Evolutionary conservation across 257 asterid species (phyloP), one percentile per base, ranked within the genome.

Genomic region (Lycium ferocissimum): DNA sequence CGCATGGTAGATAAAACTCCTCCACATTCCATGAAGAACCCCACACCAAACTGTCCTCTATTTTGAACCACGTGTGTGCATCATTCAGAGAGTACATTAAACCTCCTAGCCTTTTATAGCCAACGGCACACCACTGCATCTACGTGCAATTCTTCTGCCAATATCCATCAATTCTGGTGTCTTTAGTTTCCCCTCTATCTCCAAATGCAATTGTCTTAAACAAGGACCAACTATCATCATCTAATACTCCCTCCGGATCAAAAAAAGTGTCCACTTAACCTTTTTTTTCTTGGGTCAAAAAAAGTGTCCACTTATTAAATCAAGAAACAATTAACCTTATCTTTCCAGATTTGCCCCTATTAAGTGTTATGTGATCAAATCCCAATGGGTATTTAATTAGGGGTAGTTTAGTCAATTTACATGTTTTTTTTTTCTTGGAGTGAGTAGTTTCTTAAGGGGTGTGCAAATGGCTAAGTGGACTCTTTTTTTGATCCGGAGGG

Each of bases 51-150:
- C 54, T 69, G 12, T 83, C 56, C 40, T 47, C 45, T 66, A 83
- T 83, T 22, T 15, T 17, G 33, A 15, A 13, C 82, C 86, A 83
- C 67, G 66, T 79, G 47, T 33, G 12, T 56, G n/a, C 57, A 13
- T 73, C 67, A 45, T 71, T 69, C 59, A 38, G 56, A 1, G 81
- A 54, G 22, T 57, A 53, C 71, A 83, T 18, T 58, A 83, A 22
- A 38, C 86, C 62, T 58, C 86, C 82, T 22, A 57, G 18, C 57
- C 80, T 54, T 83, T 83, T 9, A 57, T 73, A 20, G 86, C 82
- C 56, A 83, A 71, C 5, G 82, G 82, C 81, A 83, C 53, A 35
- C 81, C 81, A 0, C 79, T 20, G 57, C 86, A 83, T 43, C 67
- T 83, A 49, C 56, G 67, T 4, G 38, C 66, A 35, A 83, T 54